Evolutionary conservation across 495 filamentous ascomycete genomes (phyloP).

Genomic region (Hypoxylon perforatum): DNA sequence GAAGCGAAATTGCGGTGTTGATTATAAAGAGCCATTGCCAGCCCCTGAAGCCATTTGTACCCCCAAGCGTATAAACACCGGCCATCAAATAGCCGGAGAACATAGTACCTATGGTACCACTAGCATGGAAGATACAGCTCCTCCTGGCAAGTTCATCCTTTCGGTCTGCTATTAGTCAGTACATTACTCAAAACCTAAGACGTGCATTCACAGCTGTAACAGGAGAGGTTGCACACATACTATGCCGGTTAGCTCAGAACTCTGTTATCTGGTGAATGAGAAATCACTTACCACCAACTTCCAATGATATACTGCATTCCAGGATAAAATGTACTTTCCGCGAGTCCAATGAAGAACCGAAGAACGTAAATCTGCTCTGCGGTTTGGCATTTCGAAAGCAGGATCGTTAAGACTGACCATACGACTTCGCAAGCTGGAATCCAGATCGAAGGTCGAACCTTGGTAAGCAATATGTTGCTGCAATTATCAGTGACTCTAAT

Average conservation of each 20-base stretch:
- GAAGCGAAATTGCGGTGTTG: constrained; percentile 57
- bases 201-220: neutral
- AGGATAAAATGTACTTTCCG: constrained; percentile 59
- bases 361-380: constrained; percentile 65
- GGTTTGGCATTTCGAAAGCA: constrained; percentile 58
- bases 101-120: constrained; percentile 63
- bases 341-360: constrained; percentile 68
- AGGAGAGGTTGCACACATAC: constrained; percentile 13
- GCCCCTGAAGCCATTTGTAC: constrained; percentile 57
- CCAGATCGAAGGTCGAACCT: constrained; percentile 66
- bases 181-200: neutral
- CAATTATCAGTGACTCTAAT: constrained; percentile 7
- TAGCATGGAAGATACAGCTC: constrained; percentile 71
- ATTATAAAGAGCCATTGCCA: constrained; percentile 65
- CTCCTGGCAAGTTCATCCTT: constrained; percentile 68
- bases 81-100: constrained; percentile 71
- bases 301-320: constrained; percentile 63
- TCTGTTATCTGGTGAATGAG: constrained; percentile 49
- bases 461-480: constrained; percentile 53
- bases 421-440: constrained; percentile 67
- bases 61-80: constrained; percentile 66
- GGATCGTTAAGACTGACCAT: constrained; percentile 66
- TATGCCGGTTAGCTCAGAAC: constrained; percentile 13
- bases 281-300: constrained; percentile 58
- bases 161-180: constrained; percentile 45